Base-by-base conservation (phyloP, 441 rosid species). In the Flueggea neowawraea region DNA sequence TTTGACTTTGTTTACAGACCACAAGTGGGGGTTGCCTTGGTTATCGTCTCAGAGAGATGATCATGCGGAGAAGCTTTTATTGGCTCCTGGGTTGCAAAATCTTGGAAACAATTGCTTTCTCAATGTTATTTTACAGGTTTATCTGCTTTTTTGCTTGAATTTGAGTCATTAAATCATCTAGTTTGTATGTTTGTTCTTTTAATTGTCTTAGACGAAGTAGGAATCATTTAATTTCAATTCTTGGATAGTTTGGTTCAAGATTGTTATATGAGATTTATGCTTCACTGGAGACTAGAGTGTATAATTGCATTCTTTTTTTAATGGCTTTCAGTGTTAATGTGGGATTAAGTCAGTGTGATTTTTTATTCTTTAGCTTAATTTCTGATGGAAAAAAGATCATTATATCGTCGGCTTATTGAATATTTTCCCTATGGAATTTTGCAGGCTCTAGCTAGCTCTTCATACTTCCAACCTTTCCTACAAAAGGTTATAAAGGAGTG, bases 361-460 rank as follows among this genome's bases (percentile, higher is more conserved):
- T 36, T 36, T 36, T 36, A 5, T 36, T 36, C 41, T 36, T 0
- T 36, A 36, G 41, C 41, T 36, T 36, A 1, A 36, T 22, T 22
- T 22, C 28, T 22, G 28, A 22, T 0, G 28, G 28, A 22, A 22
- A 22, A 22, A 22, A 22, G 2, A 22, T 22, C 28, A 22, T 22
- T 22, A 22, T n/a, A 22, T 22, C 28, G 28, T 22, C 28, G 28
- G 28, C 28, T 22, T 22, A 22, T 22, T 22, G 28, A 22, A 22
- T 22, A 22, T 22, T 22, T 22, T 64, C 16, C n/a, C 48, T 6
- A 22, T 56, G 7, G 22, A 64, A 48, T 55, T 69, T 65, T 74
- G 48, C 84, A 90, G 98, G 89, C 96, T 78, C 70, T 94, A 7
- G 95, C 95, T 55, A 83, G 97, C 63, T 88, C 90, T 70, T 79